Evolutionary conservation across 768 basidiomycete species (phyloP), one percentile per base, ranked within the genome.

Genomic region (Pleurotus giganteus): DNA sequence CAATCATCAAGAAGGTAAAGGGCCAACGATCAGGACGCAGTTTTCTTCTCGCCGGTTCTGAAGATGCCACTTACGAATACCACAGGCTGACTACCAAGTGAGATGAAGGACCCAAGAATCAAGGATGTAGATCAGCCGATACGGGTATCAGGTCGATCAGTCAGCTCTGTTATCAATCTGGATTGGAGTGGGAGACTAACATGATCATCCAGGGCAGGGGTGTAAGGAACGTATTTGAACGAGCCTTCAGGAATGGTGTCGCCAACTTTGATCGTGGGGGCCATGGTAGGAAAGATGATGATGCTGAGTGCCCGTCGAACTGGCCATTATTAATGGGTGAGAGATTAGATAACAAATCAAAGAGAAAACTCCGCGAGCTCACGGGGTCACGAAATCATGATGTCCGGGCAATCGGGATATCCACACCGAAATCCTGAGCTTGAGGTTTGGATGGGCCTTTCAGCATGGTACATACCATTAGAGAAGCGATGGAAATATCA

Each of bases 141-240:
- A 27, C 44, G 44, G 44, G 27, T 26, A 45, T 28, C 44, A 45
- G 44, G 41, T 34, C 26, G 26, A 26, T 13, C 37, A 42, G 43
- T 61, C 19, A 23, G 37, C 39, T 41, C 19, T 45, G 31, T 43
- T 15, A 44, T 27, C 34, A 28, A 36, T 15, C 21, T 15, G 26
- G 28, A 36, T 17, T 39, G 23, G 24, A 42, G 45, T 21, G 50
- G 46, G 50, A 15, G 15, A 76, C 82, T 58, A 54, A 84, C 81
- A 58, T 74, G 73, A 66, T 84, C 72, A 26, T 86, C 88, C 55
- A 89, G 81, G 64, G 78, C 84, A 13, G 82, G 74, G 0, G 76
- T 66, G 65, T 82, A 89, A 4, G 84, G 81, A 54, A 92, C 69
- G 62, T 86, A 79, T 13, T 54, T 59, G 64, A 85, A 83, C 1